Evolutionary conservation across 495 filamentous ascomycete genomes (phyloP).

Genomic region (Xylaria scruposa): DNA sequence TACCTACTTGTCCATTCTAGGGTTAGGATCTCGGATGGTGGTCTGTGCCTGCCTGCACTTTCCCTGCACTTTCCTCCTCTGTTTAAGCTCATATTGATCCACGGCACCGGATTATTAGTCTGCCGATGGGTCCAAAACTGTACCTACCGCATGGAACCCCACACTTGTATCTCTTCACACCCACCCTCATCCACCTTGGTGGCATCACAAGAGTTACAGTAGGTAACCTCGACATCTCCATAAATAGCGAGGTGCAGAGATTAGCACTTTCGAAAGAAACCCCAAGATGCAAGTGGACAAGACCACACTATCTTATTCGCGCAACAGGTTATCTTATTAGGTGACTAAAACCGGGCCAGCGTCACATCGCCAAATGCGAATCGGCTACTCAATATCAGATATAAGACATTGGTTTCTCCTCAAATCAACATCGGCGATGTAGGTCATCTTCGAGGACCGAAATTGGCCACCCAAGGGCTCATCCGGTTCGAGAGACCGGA

Average conservation of each 20-base stretch:
- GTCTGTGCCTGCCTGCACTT: slow-evolving; percentile 9
- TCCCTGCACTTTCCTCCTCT: background rate
- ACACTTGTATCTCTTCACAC: background rate
- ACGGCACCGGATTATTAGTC: slow-evolving; percentile 10
- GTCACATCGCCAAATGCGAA: background rate
- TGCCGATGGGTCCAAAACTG: background rate
- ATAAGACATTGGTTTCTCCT: background rate
- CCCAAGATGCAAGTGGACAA: background rate
- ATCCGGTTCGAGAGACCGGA: background rate
- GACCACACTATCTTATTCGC: background rate
- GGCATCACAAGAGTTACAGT: background rate
- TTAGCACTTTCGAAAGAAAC: background rate
- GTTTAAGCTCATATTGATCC: background rate
- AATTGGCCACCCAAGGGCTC: background rate
- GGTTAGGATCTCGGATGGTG: background rate
- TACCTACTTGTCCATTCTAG: background rate
- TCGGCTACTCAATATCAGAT: background rate
- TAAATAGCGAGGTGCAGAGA: slow-evolving; percentile 8
- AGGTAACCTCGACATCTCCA: slow-evolving; percentile 7
- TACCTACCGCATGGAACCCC: background rate
- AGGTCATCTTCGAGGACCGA: background rate
- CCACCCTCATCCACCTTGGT: slow-evolving; percentile 4
- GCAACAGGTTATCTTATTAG: background rate
- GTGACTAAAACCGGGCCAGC: slow-evolving; percentile 9
- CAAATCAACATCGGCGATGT: background rate